Conservation (phyloP, 352 stramenopile genomes). For the Pythium aphanidermatum region DNA sequence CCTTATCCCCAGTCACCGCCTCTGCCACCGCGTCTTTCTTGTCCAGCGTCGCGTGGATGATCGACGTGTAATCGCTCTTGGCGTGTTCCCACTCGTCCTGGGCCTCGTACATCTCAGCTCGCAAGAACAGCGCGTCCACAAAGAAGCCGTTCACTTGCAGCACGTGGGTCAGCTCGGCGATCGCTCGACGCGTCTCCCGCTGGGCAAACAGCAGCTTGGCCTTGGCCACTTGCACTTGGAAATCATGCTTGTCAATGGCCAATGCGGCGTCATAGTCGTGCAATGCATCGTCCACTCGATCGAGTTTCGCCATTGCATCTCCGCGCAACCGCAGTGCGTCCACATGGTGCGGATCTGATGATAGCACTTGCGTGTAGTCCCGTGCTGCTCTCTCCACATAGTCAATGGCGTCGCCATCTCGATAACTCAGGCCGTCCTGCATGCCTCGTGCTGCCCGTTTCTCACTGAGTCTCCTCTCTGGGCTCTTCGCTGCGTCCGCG, state of each 20-base stretch:
- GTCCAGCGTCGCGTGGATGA: conserved; percentile 21
- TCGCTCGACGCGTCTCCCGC: conserved; percentile 28
- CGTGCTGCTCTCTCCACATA: conserved; percentile 52
- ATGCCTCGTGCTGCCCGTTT: too few relatives aligned
- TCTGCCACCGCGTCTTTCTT: conserved; percentile 1
- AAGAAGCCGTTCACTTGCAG: conserved; percentile 63
- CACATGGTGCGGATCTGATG: conserved; percentile 32
- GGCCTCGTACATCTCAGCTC: conserved; percentile 46
- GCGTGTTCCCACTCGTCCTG: conserved; percentile 31
- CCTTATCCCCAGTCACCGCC: too few relatives aligned
- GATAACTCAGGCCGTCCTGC: conserved; percentile 21
- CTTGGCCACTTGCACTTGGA: conserved; percentile 50
- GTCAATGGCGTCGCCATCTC: conserved; percentile 18
- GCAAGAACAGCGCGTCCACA: conserved; percentile 61
- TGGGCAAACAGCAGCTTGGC: conserved; percentile 47
- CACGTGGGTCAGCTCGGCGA: conserved; percentile 50
- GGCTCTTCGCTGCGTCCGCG: neutral
- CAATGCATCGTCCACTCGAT: conserved; percentile 45
- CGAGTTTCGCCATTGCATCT: conserved; percentile 39
- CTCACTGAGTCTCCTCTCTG: neutral
- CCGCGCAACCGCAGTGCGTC: conserved; percentile 42
- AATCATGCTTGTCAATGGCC: conserved; percentile 42
- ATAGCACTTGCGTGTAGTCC: conserved; percentile 52
- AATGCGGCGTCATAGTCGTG: conserved; percentile 44
- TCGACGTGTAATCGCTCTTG: conserved; percentile 55